Percentiles rank a stretch among this genome's conserved stretches.
Conservation (phyloP, 306 rosid species). For the Prunus davidiana region DNA sequence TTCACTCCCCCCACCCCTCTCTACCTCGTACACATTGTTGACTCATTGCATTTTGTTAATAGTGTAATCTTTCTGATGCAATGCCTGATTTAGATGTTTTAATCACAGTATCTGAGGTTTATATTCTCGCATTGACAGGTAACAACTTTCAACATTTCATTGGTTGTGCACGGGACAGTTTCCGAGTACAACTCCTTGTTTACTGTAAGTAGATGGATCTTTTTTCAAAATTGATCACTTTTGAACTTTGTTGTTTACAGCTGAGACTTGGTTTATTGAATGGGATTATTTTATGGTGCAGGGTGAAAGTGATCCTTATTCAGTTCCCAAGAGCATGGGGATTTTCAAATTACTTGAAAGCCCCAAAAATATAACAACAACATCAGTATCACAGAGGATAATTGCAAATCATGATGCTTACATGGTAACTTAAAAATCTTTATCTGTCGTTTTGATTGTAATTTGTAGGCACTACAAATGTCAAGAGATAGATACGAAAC, state of each 20-base stretch:
- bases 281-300: conserved; percentile 29
- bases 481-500: neutral
- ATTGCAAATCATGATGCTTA: conserved; percentile 93
- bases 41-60: neutral
- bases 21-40: neutral
- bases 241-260: neutral
- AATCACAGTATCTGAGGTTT: conserved; percentile 5
- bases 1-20: neutral
- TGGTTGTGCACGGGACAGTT: conserved; percentile 81
- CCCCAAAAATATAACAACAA: conserved; percentile 76
- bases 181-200: conserved; percentile 53
- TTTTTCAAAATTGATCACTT: conserved; percentile 9
- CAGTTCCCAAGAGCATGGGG: conserved; percentile 77
- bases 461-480: neutral
- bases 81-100: neutral
- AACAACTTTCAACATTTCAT: conserved; percentile 84
- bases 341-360: conserved; percentile 81
- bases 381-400: conserved; percentile 83
- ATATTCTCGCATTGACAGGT: conserved; percentile 52
- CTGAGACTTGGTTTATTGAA: conserved; percentile 12
- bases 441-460: neutral
- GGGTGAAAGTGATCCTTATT: conserved; percentile 71
- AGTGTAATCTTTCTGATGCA: neutral
- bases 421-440: conserved; percentile 37
- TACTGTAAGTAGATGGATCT: conserved; percentile 44